Conservation (phyloP, 768 basidiomycete genomes). For the Mycena maculata region DNA sequence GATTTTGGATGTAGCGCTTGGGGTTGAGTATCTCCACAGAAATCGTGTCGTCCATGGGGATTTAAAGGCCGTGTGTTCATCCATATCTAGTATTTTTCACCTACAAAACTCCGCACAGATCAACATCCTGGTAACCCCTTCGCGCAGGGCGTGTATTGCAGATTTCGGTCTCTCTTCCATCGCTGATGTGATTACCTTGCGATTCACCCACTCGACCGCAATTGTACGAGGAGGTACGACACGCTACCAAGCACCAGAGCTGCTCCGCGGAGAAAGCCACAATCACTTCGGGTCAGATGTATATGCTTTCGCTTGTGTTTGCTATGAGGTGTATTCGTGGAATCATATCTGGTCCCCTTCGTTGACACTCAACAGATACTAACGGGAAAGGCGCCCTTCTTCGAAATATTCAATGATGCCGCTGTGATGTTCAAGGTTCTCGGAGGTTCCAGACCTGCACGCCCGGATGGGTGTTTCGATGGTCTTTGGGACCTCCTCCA, state of each 20-base stretch:
- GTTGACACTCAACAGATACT: constrained; percentile 7
- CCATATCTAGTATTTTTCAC: neutral
- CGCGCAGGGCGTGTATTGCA: neutral
- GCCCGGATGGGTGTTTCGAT: neutral
- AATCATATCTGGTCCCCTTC: neutral
- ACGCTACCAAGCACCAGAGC: neutral
- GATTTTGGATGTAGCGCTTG: constrained; percentile 12
- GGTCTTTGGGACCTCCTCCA: constrained; percentile 11
- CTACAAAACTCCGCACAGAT: neutral
- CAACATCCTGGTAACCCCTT: neutral
- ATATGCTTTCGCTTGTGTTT: neutral
- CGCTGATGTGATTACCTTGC: neutral
- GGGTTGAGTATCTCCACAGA: neutral
- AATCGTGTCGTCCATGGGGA: neutral
- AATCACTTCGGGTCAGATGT: neutral
- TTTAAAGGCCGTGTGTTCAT: neutral
- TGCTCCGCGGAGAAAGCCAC: neutral
- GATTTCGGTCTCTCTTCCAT: neutral
- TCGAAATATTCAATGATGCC: constrained; percentile 2
- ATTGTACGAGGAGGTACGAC: neutral
- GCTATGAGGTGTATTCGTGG: constrained; percentile 41
- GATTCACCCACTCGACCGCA: neutral
- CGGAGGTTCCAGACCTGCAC: neutral
- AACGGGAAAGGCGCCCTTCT: constrained; percentile 4
- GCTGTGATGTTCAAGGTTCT: constrained; percentile 7